Evolutionary conservation across 2,329 filamentous ascomycete species (phyloP).

Genomic region (Monilinia vaccinii-corymbosi): DNA sequence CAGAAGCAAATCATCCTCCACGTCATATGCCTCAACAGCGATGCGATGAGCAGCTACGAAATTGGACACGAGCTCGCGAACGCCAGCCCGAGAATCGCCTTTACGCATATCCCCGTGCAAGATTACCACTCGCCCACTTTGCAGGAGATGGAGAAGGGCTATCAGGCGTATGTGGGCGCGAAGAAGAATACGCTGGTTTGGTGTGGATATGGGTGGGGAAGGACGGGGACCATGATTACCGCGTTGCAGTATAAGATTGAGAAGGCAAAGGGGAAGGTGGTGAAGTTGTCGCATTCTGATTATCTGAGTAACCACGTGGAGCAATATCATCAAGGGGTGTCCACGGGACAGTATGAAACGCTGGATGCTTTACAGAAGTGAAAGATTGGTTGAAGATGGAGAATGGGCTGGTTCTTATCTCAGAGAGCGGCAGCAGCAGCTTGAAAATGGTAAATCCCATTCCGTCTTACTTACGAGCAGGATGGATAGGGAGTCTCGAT

Average conservation of each 20-base stretch:
- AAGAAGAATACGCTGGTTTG: neutral
- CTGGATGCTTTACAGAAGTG: neutral
- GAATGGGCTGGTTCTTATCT: neutral
- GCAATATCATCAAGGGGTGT: neutral
- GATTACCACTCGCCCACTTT: neutral
- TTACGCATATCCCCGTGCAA: neutral
- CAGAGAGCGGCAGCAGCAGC: neutral
- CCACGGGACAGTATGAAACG: neutral
- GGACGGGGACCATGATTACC: neutral
- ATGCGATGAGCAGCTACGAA: neutral
- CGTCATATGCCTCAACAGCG: neutral
- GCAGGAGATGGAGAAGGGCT: neutral
- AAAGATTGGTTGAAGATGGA: neutral
- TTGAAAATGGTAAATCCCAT: neutral
- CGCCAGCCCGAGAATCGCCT: neutral
- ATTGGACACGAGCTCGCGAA: neutral
- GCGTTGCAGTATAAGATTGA: neutral
- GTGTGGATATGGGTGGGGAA: neutral
- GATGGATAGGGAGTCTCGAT: neutral
- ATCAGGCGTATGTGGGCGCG: neutral
- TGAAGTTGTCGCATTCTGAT: neutral
- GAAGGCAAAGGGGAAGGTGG: neutral
- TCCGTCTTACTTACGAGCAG: too few relatives aligned
- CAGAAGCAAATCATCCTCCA: neutral
- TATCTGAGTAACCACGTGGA: neutral